Percentiles rank a stretch among this genome's conserved stretches.
These are phyloP conservation scores for Astrothelium subdiscretum DNA, from an alignment of 495 filamentous ascomycete species.

Conservation along the genomic window DNA sequence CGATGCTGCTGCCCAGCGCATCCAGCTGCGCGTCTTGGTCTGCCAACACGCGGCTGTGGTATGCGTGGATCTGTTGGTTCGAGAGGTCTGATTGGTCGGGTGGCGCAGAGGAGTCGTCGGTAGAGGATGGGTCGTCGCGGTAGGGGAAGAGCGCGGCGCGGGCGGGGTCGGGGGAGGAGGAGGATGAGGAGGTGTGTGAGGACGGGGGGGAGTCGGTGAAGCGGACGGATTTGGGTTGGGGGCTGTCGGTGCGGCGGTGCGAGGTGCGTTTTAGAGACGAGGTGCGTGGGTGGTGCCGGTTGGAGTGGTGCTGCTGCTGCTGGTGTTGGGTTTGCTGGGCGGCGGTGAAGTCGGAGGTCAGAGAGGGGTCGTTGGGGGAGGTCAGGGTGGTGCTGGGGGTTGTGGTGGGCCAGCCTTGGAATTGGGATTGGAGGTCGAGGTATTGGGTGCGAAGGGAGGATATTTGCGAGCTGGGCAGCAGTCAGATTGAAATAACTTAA, in stretches of 20 bases:
- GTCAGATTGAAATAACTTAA: constrained; percentile 2
- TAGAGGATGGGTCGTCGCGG: constrained; percentile 51
- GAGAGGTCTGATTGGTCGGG: constrained; percentile 53
- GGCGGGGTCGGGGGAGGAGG: constrained; percentile 34
- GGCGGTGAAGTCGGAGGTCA: constrained; percentile 54
- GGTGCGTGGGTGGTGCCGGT: constrained; percentile 29
- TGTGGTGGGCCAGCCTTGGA: constrained; percentile 42
- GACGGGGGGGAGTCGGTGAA: constrained; percentile 59
- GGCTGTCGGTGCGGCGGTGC: constrained; percentile 29
- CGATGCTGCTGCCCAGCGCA: constrained; percentile 67
- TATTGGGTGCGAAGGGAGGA: constrained; percentile 38
- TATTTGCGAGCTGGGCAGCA: constrained; percentile 15
- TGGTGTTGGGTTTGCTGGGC: constrained; percentile 30
- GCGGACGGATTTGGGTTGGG: constrained; percentile 67
- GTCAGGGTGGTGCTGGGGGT: constrained; percentile 39
- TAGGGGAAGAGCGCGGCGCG: constrained; percentile 56
- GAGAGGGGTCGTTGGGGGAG: constrained; percentile 55
- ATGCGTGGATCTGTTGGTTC: constrained; percentile 79
- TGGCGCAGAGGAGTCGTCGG: constrained; percentile 28
- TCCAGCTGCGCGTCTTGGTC: constrained; percentile 95
- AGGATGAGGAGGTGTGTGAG: constrained; percentile 29
- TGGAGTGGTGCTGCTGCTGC: constrained; percentile 22
- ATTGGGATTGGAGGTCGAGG: constrained; percentile 47
- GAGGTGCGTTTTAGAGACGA: constrained; percentile 37
- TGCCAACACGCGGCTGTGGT: constrained; percentile 65